Evolutionary conservation across 768 basidiomycete species (phyloP), one percentile per base, ranked within the genome.

Genomic region (Tephrocybe sp.): DNA sequence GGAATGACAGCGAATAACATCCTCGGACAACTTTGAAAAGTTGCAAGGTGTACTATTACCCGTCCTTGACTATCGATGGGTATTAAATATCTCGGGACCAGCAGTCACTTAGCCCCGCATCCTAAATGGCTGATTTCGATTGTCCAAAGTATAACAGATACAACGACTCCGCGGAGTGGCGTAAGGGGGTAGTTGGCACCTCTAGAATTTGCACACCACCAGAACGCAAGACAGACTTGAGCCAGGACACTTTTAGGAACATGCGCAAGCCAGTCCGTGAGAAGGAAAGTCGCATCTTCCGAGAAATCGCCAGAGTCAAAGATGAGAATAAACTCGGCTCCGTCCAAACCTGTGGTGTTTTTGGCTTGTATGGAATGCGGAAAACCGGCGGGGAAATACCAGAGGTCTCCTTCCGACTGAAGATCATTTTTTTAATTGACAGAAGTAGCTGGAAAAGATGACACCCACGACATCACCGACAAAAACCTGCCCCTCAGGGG

Each of bases 261-360:
- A 56, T 86, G 85, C 3, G 84, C 72, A 19, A 86, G 68, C 83
- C 85, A 87, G 51, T 87, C 84, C 49, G 83, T 78, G 15, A 83
- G 65, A 18, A 78, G 68, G 59, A 84, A 84, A 1, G 83, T 84
- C 3, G 70, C 60, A 40, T 83, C 82, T 61, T 83, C 83, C 24
- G 71, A 75, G 56, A 84, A 84, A 10, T 60, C 50, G 0, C 70
- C 69, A 3, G 60, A 56, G 49, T 74, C 73, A 42, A 73, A 71
- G 16, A 74, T 66, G 15, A 84, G 67, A 16, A 84, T 67, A 57
- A 81, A 81, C 56, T 82, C 79, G 2, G 76, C 68, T 27, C 79
- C 79, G 7, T 71, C 71, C 11, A 29, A 29, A 41, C 67, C 61
- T 7, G 67, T 67, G 1, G 69, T 73, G 25, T 74, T 72, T 51